Conservation (phyloP, 2,329 filamentous ascomycete genomes). For the Ophiostoma tasmaniense region DNA sequence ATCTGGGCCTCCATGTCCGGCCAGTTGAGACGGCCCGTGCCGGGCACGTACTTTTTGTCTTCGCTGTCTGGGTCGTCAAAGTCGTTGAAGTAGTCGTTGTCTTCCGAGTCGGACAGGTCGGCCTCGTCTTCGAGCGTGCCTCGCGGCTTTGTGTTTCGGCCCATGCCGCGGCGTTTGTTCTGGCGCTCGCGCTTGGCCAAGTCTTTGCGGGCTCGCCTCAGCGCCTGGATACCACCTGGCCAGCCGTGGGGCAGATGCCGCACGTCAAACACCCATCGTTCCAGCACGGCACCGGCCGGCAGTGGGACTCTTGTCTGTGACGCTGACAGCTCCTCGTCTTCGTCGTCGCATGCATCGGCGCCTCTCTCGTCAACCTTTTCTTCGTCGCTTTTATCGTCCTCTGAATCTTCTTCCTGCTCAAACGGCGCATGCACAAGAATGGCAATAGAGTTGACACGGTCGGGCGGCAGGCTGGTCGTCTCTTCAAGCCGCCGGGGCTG, state of each 20-base stretch:
- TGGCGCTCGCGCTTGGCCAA: neutral
- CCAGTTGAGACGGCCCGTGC: slow-evolving; percentile 34
- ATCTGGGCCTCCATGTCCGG: slow-evolving; percentile 64
- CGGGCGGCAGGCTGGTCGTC: neutral
- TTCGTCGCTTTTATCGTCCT: neutral
- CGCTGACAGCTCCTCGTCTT: neutral
- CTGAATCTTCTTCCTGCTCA: neutral
- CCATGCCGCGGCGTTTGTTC: neutral
- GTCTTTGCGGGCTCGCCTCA: slow-evolving; percentile 24
- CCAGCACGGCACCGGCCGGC: slow-evolving; percentile 37
- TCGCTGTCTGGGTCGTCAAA: neutral
- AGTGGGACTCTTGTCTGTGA: slow-evolving; percentile 14
- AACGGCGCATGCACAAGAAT: slow-evolving; percentile 19
- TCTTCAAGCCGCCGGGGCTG: neutral
- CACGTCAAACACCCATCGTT: slow-evolving; percentile 55
- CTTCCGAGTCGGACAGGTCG: neutral
- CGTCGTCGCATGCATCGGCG: neutral
- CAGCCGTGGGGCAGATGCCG: slow-evolving; percentile 39
- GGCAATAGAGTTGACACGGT: slow-evolving; percentile 17
- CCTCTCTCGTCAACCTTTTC: neutral
- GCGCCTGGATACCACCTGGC: slow-evolving; percentile 29
- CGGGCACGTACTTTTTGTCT: slow-evolving; percentile 16
- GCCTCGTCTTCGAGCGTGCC: slow-evolving; percentile 2
- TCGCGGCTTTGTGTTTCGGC: neutral
- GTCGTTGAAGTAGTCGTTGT: neutral